Conservation (phyloP, 2,329 filamentous ascomycete species). For the Paracoccidioides brasiliensis region DNA sequence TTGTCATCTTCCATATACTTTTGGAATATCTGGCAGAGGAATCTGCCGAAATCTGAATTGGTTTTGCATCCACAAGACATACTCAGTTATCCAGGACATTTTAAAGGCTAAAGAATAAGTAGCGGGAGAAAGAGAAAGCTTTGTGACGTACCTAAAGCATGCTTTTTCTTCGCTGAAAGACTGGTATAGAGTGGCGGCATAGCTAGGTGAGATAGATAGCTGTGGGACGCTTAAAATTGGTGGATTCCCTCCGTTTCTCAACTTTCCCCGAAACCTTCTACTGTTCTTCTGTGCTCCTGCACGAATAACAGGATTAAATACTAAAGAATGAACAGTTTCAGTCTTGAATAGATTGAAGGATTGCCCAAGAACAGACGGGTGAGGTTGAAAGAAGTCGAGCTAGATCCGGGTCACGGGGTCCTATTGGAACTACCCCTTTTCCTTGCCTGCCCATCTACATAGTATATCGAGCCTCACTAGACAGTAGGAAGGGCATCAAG, state of each 20-base stretch:
- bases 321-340: neutral
- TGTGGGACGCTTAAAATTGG: neutral
- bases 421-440: neutral
- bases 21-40: neutral
- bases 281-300: neutral
- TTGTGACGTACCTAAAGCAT: neutral
- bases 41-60: neutral
- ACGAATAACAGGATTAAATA: neutral
- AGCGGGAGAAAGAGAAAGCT: neutral
- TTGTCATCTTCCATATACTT: neutral
- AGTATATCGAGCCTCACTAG: too few species aligned
- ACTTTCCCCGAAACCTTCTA: neutral
- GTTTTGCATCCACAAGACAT: neutral
- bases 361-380: neutral
- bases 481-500: too few species aligned
- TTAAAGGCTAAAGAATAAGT: neutral
- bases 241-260: neutral
- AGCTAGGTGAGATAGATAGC: neutral
- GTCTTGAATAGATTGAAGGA: neutral
- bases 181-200: neutral
- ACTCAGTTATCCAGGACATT: neutral
- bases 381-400: neutral
- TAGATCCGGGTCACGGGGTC: neutral
- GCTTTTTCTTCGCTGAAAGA: neutral
- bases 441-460: neutral